Percentiles rank a stretch among this genome's conserved stretches.
These are phyloP conservation scores for Monoraphidium neglectum DNA, from an alignment of 139 green algal genomes.

Conservation along the genomic window DNA sequence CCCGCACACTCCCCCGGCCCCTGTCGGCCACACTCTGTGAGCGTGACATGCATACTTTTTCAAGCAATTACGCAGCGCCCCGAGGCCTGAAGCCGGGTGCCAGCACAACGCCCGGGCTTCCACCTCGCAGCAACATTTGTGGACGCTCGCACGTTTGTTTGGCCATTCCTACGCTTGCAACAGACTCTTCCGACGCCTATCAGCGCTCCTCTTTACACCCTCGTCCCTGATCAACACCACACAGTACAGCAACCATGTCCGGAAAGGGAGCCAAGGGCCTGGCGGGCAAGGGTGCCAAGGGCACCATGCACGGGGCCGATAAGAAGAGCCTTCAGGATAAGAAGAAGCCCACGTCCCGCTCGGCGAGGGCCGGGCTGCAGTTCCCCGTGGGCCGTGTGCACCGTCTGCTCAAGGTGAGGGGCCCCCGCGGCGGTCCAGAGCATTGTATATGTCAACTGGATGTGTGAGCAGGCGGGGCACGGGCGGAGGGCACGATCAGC, in stretches of 20 bases:
- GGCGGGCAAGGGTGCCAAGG: slow-evolving; percentile 95
- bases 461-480: too few relatives aligned
- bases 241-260: slow-evolving; percentile 56
- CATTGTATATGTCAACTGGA: too few relatives aligned
- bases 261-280: slow-evolving; percentile 93
- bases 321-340: slow-evolving; percentile 78
- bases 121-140: too few relatives aligned
- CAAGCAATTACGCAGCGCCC: too few relatives aligned
- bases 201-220: background rate
- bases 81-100: too few relatives aligned
- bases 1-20: too few relatives aligned
- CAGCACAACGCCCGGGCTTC: too few relatives aligned
- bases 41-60: too few relatives aligned
- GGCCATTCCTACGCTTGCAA: too few relatives aligned
- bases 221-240: background rate
- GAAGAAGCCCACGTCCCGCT: slow-evolving; percentile 85
- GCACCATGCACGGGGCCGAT: slow-evolving; percentile 76
- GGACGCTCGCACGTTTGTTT: too few relatives aligned
- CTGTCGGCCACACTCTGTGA: too few relatives aligned
- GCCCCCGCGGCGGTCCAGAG: too few relatives aligned
- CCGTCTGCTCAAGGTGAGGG: slow-evolving; percentile 96
- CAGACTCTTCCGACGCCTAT: background rate
- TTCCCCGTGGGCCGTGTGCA: slow-evolving; percentile 99
- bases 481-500: background rate
- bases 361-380: slow-evolving; percentile 88